Evolutionary conservation across 495 filamentous ascomycete species (phyloP).

Genomic region (Paragyromitra xinjiangensis): DNA sequence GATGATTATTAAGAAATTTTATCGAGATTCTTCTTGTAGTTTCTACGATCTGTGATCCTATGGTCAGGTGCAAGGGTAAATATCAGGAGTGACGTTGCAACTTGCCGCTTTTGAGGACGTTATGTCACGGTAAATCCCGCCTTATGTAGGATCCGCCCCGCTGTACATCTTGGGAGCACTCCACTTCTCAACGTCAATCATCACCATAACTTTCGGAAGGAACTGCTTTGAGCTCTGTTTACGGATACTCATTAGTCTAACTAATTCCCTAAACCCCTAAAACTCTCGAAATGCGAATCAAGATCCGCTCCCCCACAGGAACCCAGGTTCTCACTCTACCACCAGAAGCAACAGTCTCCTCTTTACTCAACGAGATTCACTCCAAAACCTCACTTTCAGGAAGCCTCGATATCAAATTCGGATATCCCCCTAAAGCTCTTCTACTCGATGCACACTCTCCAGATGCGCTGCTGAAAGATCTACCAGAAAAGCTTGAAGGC

Average conservation of each 20-base stretch:
- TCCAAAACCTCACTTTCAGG: conserved; percentile 53
- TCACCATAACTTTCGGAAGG: not conserved
- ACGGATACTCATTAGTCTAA: conserved; percentile 7
- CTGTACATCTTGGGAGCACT: not conserved
- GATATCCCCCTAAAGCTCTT: conserved; percentile 81
- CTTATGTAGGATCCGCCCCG: conserved; percentile 3
- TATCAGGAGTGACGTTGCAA: conserved; percentile 31
- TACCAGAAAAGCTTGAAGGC: conserved; percentile 76
- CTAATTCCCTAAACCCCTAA: not conserved
- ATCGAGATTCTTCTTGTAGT: conserved; percentile 5
- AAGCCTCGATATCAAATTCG: conserved; percentile 81
- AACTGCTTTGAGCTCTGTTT: not conserved
- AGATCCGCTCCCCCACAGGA: conserved; percentile 52
- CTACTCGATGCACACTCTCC: conserved; percentile 65
- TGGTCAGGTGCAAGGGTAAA: not conserved
- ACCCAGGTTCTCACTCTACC: conserved; percentile 53
- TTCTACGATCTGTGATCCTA: conserved; percentile 8
- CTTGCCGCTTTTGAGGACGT: conserved; percentile 31
- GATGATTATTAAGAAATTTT: not conserved
- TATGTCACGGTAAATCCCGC: not conserved
- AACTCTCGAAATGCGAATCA: conserved; percentile 52
- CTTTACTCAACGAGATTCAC: conserved; percentile 51
- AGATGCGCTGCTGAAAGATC: conserved; percentile 63
- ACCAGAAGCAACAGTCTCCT: conserved; percentile 46
- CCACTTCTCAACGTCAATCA: conserved; percentile 8